Conservation (phyloP, 805 yeast species). For the Kurtzmaniella cleridarum region DNA sequence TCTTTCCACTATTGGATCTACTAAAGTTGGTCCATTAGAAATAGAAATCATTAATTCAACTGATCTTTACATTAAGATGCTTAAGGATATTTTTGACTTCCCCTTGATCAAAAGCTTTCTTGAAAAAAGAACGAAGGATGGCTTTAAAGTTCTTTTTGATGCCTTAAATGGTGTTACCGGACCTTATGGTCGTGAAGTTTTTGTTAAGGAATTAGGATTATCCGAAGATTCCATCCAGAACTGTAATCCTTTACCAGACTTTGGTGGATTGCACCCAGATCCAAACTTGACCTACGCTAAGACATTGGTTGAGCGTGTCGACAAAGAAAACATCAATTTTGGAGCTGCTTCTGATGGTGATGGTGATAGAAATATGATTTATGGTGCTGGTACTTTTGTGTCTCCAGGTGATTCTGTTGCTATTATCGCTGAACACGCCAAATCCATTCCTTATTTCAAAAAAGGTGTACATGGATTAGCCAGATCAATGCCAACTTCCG, state of each 20-base stretch:
- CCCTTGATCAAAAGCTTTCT: constrained; percentile 71
- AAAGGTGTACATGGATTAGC: constrained; percentile 91
- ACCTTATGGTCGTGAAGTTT: constrained; percentile 84
- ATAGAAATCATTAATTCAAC: constrained; percentile 84
- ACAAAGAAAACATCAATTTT: constrained; percentile 71
- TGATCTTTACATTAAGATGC: constrained; percentile 66
- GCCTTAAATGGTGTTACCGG: constrained; percentile 95
- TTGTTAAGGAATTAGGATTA: constrained; percentile 78
- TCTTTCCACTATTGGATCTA: constrained; percentile 50
- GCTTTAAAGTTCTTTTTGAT: constrained; percentile 78
- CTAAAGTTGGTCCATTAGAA: constrained; percentile 51
- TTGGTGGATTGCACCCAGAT: constrained; percentile 97
- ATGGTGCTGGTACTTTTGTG: constrained; percentile 90
- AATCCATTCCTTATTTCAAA: constrained; percentile 83
- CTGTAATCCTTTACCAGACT: constrained; percentile 75
- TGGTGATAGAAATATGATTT: constrained; percentile 98
- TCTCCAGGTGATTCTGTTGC: constrained; percentile 99
- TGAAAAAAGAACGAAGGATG: constrained; percentile 37
- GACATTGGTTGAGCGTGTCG: constrained; percentile 83
- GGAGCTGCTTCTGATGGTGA: constrained; percentile 99
- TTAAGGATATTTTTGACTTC: constrained; percentile 86
- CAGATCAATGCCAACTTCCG: constrained; percentile 95
- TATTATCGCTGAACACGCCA: constrained; percentile 90
- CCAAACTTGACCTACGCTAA: constrained; percentile 94
- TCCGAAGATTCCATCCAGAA: constrained; percentile 71